Base-by-base conservation (phyloP, 352 stramenopile genomes). In the Pythium pectinolyticum region DNA sequence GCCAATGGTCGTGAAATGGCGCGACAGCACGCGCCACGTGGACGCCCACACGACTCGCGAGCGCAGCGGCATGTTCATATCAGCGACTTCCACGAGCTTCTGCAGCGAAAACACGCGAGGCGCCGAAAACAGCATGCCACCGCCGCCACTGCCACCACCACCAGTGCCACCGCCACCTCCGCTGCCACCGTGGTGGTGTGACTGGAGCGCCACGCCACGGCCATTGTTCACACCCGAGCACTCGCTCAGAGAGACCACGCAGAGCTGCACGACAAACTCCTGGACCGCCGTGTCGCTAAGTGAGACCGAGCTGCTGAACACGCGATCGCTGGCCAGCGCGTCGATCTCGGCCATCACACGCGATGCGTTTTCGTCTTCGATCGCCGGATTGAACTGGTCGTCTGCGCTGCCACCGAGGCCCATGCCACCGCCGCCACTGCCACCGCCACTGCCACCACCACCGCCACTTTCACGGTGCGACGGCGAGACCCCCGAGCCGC, bases 61-160 rank as follows among this genome's bases (percentile, higher is more conserved):
- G 11, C 98, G 90, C 31, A 83, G 92, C 56, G 97, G 83, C 96
- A 99, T 99, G 84, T 99, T 99, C 80, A 97, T 99, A 73, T 99
- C 97, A 2, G 97, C 97, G 15, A 99, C 97, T 81, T 99, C 98
- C 10, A 99, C 97, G 4, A 99, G 84, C 71, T 98, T 97, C 73
- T 99, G 97, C 53, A 99, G 78, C 50, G 92, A 98, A 69, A 99
- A 99, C 24, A 99, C 96, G n/a, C 97, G 94, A 24, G 97, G 96
- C 40, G 88, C 81, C 20, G 69, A 82, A 37, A 82, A 75, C 15
- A 65, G 56, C 7, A 58, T 63, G 31, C 66, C 79, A 27, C 53
- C 57, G 43, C 52, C 65, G 31, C 67, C 79, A 20, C 53, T 46
- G 30, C 56, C n/a, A n/a, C n/a, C n/a, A n/a, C n/a, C n/a, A n/a